Evolutionary conservation across 495 filamentous ascomycete genomes (phyloP).

Genomic region (Podospora bellae-mahoneyi): DNA sequence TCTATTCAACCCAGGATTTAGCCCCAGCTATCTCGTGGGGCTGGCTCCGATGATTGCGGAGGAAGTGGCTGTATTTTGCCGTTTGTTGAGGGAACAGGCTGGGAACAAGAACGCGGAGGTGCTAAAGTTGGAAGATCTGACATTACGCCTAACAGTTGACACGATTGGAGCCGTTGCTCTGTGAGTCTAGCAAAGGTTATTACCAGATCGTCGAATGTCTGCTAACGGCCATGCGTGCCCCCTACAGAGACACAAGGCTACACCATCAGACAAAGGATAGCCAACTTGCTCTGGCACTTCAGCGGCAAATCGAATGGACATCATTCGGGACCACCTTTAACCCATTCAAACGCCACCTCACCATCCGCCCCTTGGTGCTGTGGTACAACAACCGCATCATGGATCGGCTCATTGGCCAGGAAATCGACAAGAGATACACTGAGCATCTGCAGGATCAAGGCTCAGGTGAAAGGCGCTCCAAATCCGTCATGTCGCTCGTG

Average conservation of each 20-base stretch:
- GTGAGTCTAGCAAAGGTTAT: too few relatives aligned
- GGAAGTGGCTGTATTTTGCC: conserved; percentile 35
- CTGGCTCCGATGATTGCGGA: conserved; percentile 43
- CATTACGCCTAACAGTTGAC: neutral
- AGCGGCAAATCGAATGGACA: neutral
- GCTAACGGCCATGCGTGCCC: too few relatives aligned
- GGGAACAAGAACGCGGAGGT: conserved; percentile 26
- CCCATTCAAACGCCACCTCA: neutral
- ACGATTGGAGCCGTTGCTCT: neutral
- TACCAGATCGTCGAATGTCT: too few relatives aligned
- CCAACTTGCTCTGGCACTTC: neutral
- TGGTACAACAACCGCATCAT: neutral
- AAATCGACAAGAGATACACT: neutral
- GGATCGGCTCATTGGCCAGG: neutral
- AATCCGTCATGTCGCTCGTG: conserved; percentile 39
- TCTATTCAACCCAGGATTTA: conserved; percentile 50
- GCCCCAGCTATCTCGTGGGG: conserved; percentile 36
- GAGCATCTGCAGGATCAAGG: neutral
- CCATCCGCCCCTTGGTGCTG: neutral
- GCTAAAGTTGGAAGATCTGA: conserved; percentile 33
- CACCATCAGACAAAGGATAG: neutral
- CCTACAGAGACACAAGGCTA: neutral
- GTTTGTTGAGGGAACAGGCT: conserved; percentile 32
- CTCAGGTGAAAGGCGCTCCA: conserved; percentile 40
- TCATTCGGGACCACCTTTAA: neutral